Percentiles rank a stretch among this genome's conserved stretches.
Evolutionary conservation across 148 eudicot species (phyloP).

Genomic region (Euryodendron excelsum): DNA sequence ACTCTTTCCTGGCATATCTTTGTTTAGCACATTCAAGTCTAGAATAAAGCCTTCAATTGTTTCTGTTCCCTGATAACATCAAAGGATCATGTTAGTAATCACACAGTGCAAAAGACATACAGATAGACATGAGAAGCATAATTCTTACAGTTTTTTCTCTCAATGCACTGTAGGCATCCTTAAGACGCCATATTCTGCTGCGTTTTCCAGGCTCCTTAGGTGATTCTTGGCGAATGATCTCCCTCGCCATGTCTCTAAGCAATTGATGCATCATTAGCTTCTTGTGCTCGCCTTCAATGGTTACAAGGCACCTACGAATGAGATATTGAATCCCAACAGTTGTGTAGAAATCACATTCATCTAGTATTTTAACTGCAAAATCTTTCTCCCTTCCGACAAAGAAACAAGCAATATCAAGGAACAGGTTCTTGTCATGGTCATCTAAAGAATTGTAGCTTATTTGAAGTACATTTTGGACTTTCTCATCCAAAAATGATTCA

Average conservation of each 20-base stretch:
- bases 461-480: not conserved
- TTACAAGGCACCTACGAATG: not conserved
- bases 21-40: too few species aligned
- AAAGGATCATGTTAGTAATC: not conserved
- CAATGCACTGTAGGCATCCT: not conserved
- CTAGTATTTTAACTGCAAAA: not conserved
- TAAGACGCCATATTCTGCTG: not conserved
- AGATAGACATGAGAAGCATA: not conserved
- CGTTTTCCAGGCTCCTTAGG: conserved; percentile 12
- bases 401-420: conserved; percentile 6
- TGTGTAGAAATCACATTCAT: not conserved
- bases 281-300: not conserved
- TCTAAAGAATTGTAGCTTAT: not conserved
- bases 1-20: too few species aligned
- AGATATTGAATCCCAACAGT: not conserved
- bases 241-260: conserved; percentile 10
- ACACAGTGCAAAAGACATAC: not conserved
- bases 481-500: not conserved
- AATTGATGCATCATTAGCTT: conserved; percentile 10
- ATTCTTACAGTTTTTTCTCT: not conserved
- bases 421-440: not conserved
- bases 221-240: conserved; percentile 1
- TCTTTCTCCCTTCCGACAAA: not conserved
- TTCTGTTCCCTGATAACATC: conserved; percentile 7
- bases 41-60: conserved; percentile 4